Base-by-base conservation (phyloP, 225 moss, liverwort and hornwort genomes). In the Polytrichum formosum region DNA sequence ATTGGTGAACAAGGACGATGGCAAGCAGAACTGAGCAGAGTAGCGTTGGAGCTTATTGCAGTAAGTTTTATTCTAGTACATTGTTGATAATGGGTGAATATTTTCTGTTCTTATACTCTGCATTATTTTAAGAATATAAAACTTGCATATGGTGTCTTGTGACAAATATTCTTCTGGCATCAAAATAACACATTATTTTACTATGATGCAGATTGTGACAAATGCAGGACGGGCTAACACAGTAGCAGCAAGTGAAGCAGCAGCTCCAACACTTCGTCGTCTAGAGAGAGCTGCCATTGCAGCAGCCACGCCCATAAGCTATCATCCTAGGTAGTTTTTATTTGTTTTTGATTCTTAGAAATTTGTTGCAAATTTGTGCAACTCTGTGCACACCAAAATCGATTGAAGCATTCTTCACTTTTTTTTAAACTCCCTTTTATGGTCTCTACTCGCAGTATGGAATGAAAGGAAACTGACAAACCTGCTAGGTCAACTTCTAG, bases 271-370 rank as follows among this genome's bases (percentile, higher is more conserved):
- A 69, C 81, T 98, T 6, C 85, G 98, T 16, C 88, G 98, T 37
- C 94, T 98, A 78, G 98, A 98, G 73, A 92, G 98, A 77, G 98
- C 98, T 77, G 98, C 98, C 37, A 94, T 98, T 78, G 98, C 98
- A 71, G 94, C 94, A 70, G 98, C 98, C 29, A 98, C 98, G 53
- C 98, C 98, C 63, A 91, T 98, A 56, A 98, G 94, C 76, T 98
- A 98, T 72, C 98, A 92, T 79, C 90, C 98, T 53, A 83, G 94
- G 94, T 94, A 80, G 25, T 35, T 22, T 67, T 68, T 61, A n/a
- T 27, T 62, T 3, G 20, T 55, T 46, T 37, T 37, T 46, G 46
- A 46, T 46, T 10, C 46, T 16, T 46, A 46, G 46, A 46, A 46
- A 7, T 46, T 46, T 46, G 46, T 46, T 13, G 46, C 3, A 46